Conservation (phyloP, 2,329 filamentous ascomycete genomes). For the Fusarium nematophilum region DNA sequence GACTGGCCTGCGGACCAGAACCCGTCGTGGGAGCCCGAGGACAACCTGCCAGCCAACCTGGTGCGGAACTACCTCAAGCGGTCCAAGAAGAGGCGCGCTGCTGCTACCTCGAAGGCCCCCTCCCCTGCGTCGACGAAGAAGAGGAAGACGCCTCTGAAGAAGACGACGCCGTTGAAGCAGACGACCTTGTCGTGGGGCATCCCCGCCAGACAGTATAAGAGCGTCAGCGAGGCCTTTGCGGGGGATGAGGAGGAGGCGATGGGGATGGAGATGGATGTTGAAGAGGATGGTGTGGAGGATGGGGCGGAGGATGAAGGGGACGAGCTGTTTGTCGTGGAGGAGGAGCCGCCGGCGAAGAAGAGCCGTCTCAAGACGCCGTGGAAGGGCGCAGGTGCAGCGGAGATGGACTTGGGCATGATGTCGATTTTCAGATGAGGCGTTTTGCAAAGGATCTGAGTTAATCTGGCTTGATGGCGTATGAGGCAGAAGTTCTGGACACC, state of each 20-base stretch:
- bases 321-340: conserved; percentile 47
- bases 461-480: background rate
- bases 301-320: conserved; percentile 20
- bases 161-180: conserved; percentile 40
- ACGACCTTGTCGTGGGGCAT: conserved; percentile 39
- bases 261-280: background rate
- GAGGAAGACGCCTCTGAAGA: no score
- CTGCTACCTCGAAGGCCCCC: background rate
- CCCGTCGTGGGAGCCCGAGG: conserved; percentile 68
- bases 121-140: conserved; percentile 22
- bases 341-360: conserved; percentile 37
- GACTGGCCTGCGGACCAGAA: conserved; percentile 67
- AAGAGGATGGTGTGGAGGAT: background rate
- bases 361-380: conserved; percentile 5
- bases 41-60: conserved; percentile 58
- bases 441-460: conserved; percentile 1
- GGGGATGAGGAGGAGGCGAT: conserved; percentile 28
- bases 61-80: conserved; percentile 55
- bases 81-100: conserved; percentile 29
- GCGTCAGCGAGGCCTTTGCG: conserved; percentile 47
- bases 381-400: conserved; percentile 1
- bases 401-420: conserved; percentile 12
- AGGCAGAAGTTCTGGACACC: background rate
- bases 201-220: conserved; percentile 38
- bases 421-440: conserved; percentile 11